Conservation (phyloP, 495 filamentous ascomycete species). For the Bacidia gigantensis region DNA sequence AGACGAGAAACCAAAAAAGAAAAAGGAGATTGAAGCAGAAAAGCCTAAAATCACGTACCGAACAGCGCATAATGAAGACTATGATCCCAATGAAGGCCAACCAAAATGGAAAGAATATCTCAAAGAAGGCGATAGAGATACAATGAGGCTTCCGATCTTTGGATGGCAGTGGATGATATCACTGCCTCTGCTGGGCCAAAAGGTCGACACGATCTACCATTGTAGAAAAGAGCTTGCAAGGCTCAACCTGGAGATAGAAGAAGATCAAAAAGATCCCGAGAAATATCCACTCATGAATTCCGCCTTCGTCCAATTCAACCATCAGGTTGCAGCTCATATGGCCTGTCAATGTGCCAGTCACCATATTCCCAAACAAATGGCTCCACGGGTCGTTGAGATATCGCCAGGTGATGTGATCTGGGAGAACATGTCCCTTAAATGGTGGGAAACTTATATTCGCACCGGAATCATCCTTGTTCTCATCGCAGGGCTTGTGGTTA, state of each 20-base stretch:
- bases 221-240: slow-evolving; percentile 79
- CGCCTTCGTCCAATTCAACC: slow-evolving; percentile 96
- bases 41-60: slow-evolving; percentile 48
- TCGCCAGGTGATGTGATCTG: slow-evolving; percentile 89
- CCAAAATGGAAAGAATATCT: slow-evolving; percentile 75
- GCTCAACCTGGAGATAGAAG: slow-evolving; percentile 84
- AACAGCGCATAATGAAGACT: slow-evolving; percentile 51
- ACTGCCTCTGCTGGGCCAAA: slow-evolving; percentile 68
- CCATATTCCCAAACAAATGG: slow-evolving; percentile 88
- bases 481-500: slow-evolving; percentile 64
- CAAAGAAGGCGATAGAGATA: slow-evolving; percentile 67
- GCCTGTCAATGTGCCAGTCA: slow-evolving; percentile 87
- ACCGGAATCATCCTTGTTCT: slow-evolving; percentile 49
- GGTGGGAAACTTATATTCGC: slow-evolving; percentile 83
- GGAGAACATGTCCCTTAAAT: slow-evolving; percentile 95
- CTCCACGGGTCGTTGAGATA: slow-evolving; percentile 82
- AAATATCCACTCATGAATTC: slow-evolving; percentile 92
- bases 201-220: slow-evolving; percentile 90
- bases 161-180: slow-evolving; percentile 70
- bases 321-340: slow-evolving; percentile 96
- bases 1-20: slow-evolving; percentile 20
- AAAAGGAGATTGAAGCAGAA: slow-evolving; percentile 23
- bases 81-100: slow-evolving; percentile 48
- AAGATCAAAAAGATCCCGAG: slow-evolving; percentile 76
- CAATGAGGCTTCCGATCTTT: slow-evolving; percentile 68